Evolutionary conservation across 1,284 basidiomycete genomes (phyloP).

Genomic region (Trichosporon ovoides): DNA sequence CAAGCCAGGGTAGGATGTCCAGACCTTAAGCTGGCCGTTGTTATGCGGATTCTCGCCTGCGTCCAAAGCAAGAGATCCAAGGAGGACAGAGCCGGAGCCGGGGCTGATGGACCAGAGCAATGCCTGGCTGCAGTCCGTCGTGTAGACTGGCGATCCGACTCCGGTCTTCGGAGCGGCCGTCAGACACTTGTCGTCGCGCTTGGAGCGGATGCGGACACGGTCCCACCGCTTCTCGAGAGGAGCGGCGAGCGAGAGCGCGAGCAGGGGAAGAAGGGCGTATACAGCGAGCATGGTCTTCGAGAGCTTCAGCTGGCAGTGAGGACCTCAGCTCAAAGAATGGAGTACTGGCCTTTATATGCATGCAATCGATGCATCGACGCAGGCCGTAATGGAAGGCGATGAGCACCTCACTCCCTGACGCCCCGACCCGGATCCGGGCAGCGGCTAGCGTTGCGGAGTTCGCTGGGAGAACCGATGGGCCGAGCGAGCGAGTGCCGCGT

Average conservation of each 20-base stretch:
- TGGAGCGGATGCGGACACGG: not conserved
- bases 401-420: no score
- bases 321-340: no score
- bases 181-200: not conserved
- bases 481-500: no score
- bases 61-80: slow-evolving; percentile 18
- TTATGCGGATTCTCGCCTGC: slow-evolving; percentile 21
- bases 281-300: not conserved
- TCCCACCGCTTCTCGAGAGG: not conserved
- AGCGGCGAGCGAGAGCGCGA: not conserved
- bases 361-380: no score
- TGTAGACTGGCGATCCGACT: not conserved
- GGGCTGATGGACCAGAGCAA: slow-evolving; percentile 3
- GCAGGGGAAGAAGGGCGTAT: not conserved
- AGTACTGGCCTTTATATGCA: no score
- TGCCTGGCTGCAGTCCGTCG: not conserved
- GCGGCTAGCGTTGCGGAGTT: no score
- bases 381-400: no score
- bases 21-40: slow-evolving; percentile 22
- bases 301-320: no score
- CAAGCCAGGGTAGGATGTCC: slow-evolving; percentile 13
- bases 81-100: not conserved
- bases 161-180: not conserved
- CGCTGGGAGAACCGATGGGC: no score
- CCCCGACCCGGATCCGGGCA: no score